phyloP scores from a whole-genome alignment of 1,284 basidiomycete species.

The Tylopilus orsonianus region DNA sequence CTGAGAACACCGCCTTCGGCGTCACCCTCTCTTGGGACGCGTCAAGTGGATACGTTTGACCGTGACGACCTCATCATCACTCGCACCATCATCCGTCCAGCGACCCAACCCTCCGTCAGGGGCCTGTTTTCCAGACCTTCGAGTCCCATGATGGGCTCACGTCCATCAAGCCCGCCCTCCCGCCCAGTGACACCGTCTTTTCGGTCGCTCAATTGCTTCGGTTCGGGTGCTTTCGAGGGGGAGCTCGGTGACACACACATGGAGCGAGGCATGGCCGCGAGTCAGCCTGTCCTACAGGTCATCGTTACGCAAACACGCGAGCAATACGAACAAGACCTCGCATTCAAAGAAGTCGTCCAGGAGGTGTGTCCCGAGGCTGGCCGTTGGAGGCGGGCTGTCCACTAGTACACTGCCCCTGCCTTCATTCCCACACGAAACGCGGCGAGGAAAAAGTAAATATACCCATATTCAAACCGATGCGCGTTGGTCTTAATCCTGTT shows the following conservation, averaged over 20 bases:
- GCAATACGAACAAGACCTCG: constrained; percentile 34
- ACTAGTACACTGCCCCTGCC: neutral
- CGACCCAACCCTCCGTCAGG: constrained; percentile 15
- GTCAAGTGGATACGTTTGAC: constrained; percentile 27
- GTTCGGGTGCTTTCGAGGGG: constrained; percentile 25
- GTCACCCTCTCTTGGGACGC: constrained; percentile 5
- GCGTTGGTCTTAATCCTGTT: constrained; percentile 10
- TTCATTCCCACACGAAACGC: neutral
- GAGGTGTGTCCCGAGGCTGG: constrained; percentile 31
- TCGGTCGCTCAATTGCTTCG: constrained; percentile 32
- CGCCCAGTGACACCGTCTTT: constrained; percentile 29
- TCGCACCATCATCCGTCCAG: constrained; percentile 34
- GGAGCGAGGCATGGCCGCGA: constrained; percentile 9
- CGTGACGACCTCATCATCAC: constrained; percentile 34
- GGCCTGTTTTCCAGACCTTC: constrained; percentile 25
- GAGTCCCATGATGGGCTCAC: constrained; percentile 23
- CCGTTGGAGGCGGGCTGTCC: constrained; percentile 16
- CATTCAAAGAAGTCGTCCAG: constrained; percentile 33
- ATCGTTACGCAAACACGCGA: constrained; percentile 35
- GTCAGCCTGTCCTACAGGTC: constrained; percentile 31
- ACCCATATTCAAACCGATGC: neutral
- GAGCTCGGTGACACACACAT: constrained; percentile 18
- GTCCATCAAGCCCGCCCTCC: constrained; percentile 25
- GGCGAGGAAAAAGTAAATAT: constrained; percentile 14
- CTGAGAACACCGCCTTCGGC: constrained; percentile 5